Evolutionary conservation across 2,329 filamentous ascomycete species (phyloP).

Genomic region (Annulohypoxylon truncatum): DNA sequence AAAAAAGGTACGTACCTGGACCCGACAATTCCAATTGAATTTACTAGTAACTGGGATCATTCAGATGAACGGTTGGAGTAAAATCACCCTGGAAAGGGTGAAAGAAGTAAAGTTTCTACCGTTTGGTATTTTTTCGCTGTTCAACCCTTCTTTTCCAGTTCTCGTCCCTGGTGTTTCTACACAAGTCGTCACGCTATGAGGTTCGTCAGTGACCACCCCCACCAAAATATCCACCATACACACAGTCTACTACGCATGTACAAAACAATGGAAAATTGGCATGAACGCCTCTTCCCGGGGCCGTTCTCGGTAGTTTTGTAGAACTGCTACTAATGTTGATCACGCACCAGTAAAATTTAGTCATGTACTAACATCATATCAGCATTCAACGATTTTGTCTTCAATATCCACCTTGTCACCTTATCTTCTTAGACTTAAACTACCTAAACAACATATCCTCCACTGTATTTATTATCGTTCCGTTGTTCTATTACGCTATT

Average conservation of each 20-base stretch:
- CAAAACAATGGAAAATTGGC: neutral
- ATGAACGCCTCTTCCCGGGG: neutral
- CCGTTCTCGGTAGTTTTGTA: slow-evolving; percentile 17
- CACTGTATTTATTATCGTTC: slow-evolving; percentile 6
- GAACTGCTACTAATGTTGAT: slow-evolving; percentile 3
- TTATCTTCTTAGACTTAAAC: neutral
- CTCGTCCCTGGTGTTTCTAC: neutral
- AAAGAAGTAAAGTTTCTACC: slow-evolving; percentile 8
- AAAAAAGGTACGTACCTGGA: slow-evolving; percentile 15
- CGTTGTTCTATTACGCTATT: neutral
- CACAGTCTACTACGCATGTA: slow-evolving; percentile 3
- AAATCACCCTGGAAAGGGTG: slow-evolving; percentile 4
- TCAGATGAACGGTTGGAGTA: slow-evolving; percentile 2
- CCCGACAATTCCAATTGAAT: neutral
- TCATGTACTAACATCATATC: slow-evolving; percentile 13
- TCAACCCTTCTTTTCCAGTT: neutral
- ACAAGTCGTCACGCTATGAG: neutral
- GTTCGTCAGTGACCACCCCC: neutral
- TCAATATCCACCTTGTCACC: slow-evolving; percentile 31
- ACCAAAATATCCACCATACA: slow-evolving; percentile 1
- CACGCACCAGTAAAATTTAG: slow-evolving; percentile 13
- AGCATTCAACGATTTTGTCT: slow-evolving; percentile 25
- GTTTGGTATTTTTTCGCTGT: slow-evolving; percentile 9
- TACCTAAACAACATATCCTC: neutral
- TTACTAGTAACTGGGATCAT: neutral